A percentile compares a stretch with the other conserved stretches of the same genome.
Conservation (phyloP, 2,329 filamentous ascomycete species). For the Pseudocercospora fuligena region DNA sequence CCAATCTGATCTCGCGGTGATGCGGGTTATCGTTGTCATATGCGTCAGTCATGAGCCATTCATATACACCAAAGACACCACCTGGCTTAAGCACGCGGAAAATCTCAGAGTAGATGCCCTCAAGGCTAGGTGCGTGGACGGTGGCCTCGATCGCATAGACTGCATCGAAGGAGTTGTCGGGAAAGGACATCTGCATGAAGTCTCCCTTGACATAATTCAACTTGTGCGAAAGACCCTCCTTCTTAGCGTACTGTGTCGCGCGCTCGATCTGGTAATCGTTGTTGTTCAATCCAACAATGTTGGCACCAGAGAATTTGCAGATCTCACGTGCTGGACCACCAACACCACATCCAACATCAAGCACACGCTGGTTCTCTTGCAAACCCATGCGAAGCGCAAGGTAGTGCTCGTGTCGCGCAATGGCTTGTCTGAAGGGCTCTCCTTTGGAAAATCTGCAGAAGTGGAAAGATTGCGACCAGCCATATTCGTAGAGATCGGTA, state of each 20-base stretch:
- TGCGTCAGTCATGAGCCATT: constrained; percentile 97
- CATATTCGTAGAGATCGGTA: constrained; percentile 68
- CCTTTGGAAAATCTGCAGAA: constrained; percentile 91
- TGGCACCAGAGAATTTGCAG: constrained; percentile 88
- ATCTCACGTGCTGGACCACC: constrained; percentile 95
- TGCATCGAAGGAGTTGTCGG: constrained; percentile 88
- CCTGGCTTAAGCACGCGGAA: constrained; percentile 95
- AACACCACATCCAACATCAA: constrained; percentile 96
- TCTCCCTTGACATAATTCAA: constrained; percentile 90
- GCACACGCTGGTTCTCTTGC: constrained; percentile 82
- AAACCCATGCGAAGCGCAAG: constrained; percentile 88
- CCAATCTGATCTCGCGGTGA: constrained; percentile 88
- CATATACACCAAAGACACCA: constrained; percentile 94
- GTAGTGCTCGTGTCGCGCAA: constrained; percentile 97
- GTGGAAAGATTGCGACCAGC: constrained; percentile 95
- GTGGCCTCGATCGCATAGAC: constrained; percentile 98
- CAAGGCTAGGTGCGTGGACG: constrained; percentile 86
- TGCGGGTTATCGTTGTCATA: constrained; percentile 88
- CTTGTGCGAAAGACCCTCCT: constrained; percentile 80
- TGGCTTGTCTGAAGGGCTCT: constrained; percentile 87
- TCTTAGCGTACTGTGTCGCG: constrained; percentile 80
- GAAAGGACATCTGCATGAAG: constrained; percentile 99
- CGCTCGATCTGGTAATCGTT: constrained; percentile 99
- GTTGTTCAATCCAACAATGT: constrained; percentile 94
- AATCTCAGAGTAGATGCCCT: constrained; percentile 93